Evolutionary conservation across 495 filamentous ascomycete genomes (phyloP), one percentile per base, ranked within the genome.

Genomic region (Daldinia caldariorum): DNA sequence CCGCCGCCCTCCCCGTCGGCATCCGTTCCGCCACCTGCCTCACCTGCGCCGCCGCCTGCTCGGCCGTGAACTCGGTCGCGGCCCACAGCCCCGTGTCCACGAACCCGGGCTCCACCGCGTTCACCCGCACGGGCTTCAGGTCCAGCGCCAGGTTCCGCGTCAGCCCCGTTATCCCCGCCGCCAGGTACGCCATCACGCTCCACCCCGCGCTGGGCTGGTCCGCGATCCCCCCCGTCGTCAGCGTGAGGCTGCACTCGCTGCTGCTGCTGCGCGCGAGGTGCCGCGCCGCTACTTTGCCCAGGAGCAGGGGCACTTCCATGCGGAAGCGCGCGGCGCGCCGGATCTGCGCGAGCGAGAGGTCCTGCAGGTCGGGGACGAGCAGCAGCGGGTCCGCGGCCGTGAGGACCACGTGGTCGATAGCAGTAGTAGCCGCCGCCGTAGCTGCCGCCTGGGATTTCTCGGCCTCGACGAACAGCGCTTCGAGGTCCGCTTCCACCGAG

Each of bases 341-440:
- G 63, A 88, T 78, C 35, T 66, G 51, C 0, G 79, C 78, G 8
- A 82, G 63, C 1, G 78, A 81, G 5, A 83, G 39, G 14, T 85
- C 79, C 5, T 74, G 16, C 3, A 88, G 39, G 2, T n/a, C 7
- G 74, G 71, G 0, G 6, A 82, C 57, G 8, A 74, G 18, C 1
- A 85, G n/a, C n/a, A n/a, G 79, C 4, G 74, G 61, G 58, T 89
- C 77, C 0, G 66, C 88, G 0, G 90, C 89, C 0, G 89, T 90
- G 79, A 80, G 86, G 61, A 89, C 83, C 31, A 91, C 80, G 68
- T 91, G 90, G 76, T 91, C 81, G 60, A 91, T 66, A n/a, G n/a
- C n/a, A n/a, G n/a, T n/a, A n/a, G n/a, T n/a, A n/a, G n/a, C n/a
- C n/a, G n/a, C n/a, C n/a, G n/a, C n/a, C n/a, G n/a, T n/a, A n/a